phyloP scores from a whole-genome alignment of 805 yeast species.

The Lipomyces chichibuensis region DNA sequence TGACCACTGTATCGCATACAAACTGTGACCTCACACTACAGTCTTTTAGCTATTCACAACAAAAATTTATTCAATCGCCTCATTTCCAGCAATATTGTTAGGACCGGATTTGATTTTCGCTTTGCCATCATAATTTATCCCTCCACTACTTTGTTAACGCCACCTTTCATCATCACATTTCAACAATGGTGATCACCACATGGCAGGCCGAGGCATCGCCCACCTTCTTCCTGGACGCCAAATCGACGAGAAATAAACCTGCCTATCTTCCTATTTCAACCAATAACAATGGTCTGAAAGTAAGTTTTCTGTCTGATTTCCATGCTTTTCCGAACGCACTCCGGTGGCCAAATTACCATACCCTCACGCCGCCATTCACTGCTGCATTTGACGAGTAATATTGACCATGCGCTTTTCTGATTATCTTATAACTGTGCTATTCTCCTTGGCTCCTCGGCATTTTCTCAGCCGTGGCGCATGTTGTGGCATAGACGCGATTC shows the following conservation, averaged over 20 bases:
- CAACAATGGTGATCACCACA: constrained; percentile 29
- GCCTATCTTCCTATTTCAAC: constrained; percentile 21
- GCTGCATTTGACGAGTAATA: background rate
- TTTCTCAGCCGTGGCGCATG: background rate
- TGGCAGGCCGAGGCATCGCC: constrained; percentile 24
- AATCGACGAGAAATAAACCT: constrained; percentile 24
- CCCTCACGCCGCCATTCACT: background rate
- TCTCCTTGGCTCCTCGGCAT: background rate
- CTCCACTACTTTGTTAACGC: background rate
- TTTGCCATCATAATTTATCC: background rate
- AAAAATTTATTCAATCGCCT: too few species aligned
- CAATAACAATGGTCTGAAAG: constrained; percentile 18
- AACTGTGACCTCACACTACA: too few species aligned
- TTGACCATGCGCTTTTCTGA: background rate
- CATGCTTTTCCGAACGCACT: background rate
- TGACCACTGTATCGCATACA: too few species aligned
- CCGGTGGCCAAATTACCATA: background rate
- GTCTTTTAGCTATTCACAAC: too few species aligned
- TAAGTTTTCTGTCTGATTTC: background rate
- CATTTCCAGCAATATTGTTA: too few species aligned
- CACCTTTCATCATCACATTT: background rate
- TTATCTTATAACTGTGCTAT: constrained; percentile 1
- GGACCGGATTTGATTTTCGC: background rate
- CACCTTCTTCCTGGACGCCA: constrained; percentile 24
- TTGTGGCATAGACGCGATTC: background rate